Evolutionary conservation across 768 basidiomycete genomes (phyloP).

Genomic region (Boletellus emodensis): DNA sequence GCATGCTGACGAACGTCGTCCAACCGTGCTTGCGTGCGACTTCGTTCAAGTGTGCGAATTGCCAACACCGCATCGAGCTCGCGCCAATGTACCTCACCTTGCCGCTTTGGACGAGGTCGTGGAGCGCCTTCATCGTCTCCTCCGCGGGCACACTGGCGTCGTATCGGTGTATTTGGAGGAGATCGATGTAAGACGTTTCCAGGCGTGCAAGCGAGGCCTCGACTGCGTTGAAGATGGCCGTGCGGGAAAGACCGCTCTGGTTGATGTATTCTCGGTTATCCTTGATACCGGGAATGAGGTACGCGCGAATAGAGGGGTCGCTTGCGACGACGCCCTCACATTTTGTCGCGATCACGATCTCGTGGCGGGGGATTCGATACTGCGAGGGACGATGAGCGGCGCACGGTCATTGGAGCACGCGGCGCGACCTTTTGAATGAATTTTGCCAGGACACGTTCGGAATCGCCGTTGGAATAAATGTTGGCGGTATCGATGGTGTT

Average conservation of each 20-base stretch:
- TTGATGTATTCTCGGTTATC: slow-evolving; percentile 25
- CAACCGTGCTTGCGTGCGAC: slow-evolving; percentile 43
- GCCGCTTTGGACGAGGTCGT: slow-evolving; percentile 45
- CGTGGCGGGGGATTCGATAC: slow-evolving; percentile 32
- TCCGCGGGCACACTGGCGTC: slow-evolving; percentile 35
- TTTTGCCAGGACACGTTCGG: slow-evolving; percentile 35
- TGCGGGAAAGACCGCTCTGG: slow-evolving; percentile 33
- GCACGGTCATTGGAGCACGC: background rate
- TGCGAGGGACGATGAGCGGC: background rate
- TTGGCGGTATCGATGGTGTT: slow-evolving; percentile 41
- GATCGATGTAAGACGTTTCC: slow-evolving; percentile 35
- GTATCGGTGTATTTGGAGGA: slow-evolving; percentile 45
- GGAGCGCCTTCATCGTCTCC: slow-evolving; percentile 49
- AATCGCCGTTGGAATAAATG: slow-evolving; percentile 34
- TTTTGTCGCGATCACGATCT: slow-evolving; percentile 32
- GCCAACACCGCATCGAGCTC: slow-evolving; percentile 45
- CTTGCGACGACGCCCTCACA: slow-evolving; percentile 16
- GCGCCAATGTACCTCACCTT: slow-evolving; percentile 51
- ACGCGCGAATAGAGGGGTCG: background rate
- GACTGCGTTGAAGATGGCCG: slow-evolving; percentile 37
- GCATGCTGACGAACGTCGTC: slow-evolving; percentile 56
- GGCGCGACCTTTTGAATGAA: slow-evolving; percentile 30
- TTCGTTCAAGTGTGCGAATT: slow-evolving; percentile 42
- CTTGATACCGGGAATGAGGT: background rate
- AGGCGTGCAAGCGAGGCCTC: slow-evolving; percentile 36